These are phyloP conservation scores for Paraglomus brasilianum DNA, from an alignment of 192 early-diverging fungal species.

Conservation along the genomic window DNA sequence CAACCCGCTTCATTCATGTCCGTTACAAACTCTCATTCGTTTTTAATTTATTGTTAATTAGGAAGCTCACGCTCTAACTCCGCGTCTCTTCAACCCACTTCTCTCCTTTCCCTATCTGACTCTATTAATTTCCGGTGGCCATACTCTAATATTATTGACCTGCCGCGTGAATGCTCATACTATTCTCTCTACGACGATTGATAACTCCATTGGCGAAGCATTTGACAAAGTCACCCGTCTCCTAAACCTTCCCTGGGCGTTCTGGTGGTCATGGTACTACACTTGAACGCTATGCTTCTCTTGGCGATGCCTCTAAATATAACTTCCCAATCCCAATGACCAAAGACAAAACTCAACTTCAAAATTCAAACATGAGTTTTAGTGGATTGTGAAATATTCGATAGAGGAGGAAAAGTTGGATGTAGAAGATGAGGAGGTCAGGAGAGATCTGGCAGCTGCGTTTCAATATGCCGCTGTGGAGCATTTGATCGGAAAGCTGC, in stretches of 20 bases:
- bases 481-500: constrained; percentile 64
- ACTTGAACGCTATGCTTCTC: constrained; percentile 58
- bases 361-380: too few species aligned
- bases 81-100: constrained; percentile 54
- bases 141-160: constrained; percentile 61
- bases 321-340: constrained; percentile 66
- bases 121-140: constrained; percentile 75
- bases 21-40: not conserved
- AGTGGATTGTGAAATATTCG: constrained; percentile 63
- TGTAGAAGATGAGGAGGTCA: constrained; percentile 36
- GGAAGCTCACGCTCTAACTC: constrained; percentile 80
- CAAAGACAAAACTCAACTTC: constrained; percentile 45
- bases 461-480: constrained; percentile 61
- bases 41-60: too few species aligned
- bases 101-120: constrained; percentile 65
- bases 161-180: constrained; percentile 60
- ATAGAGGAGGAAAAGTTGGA: constrained; percentile 43
- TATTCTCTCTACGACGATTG: constrained; percentile 64
- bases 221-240: constrained; percentile 75
- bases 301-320: constrained; percentile 47
- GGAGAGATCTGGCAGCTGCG: constrained; percentile 65
- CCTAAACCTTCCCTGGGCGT: constrained; percentile 58
- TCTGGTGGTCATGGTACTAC: constrained; percentile 73
- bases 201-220: constrained; percentile 77
- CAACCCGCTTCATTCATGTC: not conserved